These are phyloP conservation scores for Pseudocohnilembus persalinus DNA, from an alignment of 169 alveolate species.

Conservation along the genomic window DNA sequence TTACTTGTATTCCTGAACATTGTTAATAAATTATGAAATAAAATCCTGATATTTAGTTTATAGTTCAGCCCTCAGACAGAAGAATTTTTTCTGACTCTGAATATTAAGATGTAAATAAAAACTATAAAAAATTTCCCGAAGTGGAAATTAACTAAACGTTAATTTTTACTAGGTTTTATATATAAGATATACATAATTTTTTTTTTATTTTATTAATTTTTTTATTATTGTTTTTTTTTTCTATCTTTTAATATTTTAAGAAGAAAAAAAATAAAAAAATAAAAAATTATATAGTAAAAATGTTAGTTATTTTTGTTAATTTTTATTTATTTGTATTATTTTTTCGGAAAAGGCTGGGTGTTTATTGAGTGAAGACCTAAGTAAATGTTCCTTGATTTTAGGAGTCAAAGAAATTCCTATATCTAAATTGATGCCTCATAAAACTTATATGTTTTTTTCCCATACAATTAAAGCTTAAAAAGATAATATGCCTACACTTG, in stretches of 20 bases:
- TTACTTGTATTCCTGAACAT: constrained; percentile 71
- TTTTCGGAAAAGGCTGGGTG: constrained; percentile 20
- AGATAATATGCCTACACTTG: constrained; percentile 69
- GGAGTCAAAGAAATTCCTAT: constrained; percentile 78
- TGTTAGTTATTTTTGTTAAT: too few species aligned
- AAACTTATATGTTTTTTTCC: constrained; percentile 72
- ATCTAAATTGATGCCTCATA: constrained; percentile 45
- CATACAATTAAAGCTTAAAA: constrained; percentile 73
- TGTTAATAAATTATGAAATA: constrained; percentile 39
- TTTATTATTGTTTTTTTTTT: too few species aligned
- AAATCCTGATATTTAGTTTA: constrained; percentile 51
- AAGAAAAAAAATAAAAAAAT: too few species aligned
- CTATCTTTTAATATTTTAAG: too few species aligned
- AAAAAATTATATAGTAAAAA: too few species aligned
- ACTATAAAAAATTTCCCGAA: too few species aligned
- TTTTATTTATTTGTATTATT: too few species aligned
- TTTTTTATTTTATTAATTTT: too few species aligned
- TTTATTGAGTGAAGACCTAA: constrained; percentile 57
- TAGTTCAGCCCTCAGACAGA: constrained; percentile 68
- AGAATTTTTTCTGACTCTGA: constrained; percentile 70
- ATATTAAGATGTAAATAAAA: constrained; percentile 32
- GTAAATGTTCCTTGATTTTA: constrained; percentile 55
- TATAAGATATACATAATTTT: too few species aligned
- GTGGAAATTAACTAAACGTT: too few species aligned
- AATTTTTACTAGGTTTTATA: too few species aligned